Evolutionary conservation across 2,329 filamentous ascomycete species (phyloP).

Genomic region (Fusarium bactridioides): DNA sequence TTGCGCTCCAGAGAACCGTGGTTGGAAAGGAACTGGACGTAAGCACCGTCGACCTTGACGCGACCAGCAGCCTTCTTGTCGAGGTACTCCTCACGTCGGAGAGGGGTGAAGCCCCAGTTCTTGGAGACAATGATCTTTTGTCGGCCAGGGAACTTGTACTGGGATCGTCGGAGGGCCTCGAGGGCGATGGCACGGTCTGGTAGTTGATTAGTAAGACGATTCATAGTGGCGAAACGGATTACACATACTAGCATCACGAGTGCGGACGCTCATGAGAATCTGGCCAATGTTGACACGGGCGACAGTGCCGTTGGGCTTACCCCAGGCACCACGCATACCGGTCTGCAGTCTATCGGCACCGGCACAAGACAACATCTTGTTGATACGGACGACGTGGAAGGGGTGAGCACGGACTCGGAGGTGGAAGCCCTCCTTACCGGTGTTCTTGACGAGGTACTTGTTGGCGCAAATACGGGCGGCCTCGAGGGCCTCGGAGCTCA

Average conservation of each 20-base stretch:
- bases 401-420: conserved; percentile 89
- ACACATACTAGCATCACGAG: conserved; percentile 85
- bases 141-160: conserved; percentile 99
- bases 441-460: conserved; percentile 86
- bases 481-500: conserved; percentile 99
- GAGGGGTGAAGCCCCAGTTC: conserved; percentile 99
- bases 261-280: conserved; percentile 97
- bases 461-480: conserved; percentile 99
- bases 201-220: conserved; percentile 38
- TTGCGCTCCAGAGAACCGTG: conserved; percentile 86
- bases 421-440: conserved; percentile 78
- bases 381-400: conserved; percentile 99
- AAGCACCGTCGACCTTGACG: conserved; percentile 97
- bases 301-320: conserved; percentile 98
- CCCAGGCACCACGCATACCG: conserved; percentile 99
- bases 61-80: conserved; percentile 92
- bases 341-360: conserved; percentile 99
- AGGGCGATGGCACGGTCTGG: conserved; percentile 89
- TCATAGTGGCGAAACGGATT: conserved; percentile 16
- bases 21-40: conserved; percentile 98
- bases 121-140: conserved; percentile 99
- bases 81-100: conserved; percentile 97
- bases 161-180: conserved; percentile 97
- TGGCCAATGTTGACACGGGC: conserved; percentile 99
- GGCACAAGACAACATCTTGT: conserved; percentile 99